These are phyloP conservation scores for Trichosporon inkin DNA, from an alignment of 1,284 basidiomycete species.

Conservation along the genomic window DNA sequence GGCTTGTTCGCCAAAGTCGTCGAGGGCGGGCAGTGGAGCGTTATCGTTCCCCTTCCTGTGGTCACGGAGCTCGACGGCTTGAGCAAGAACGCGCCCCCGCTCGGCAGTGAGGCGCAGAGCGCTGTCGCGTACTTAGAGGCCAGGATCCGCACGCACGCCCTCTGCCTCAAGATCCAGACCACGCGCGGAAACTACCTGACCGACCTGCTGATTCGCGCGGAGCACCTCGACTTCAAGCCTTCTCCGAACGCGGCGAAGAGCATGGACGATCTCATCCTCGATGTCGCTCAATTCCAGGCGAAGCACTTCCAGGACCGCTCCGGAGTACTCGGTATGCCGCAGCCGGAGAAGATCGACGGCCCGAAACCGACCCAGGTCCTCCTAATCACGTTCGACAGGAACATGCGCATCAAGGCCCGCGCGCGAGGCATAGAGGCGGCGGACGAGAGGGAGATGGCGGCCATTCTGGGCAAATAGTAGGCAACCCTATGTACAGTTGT, in stretches of 20 bases:
- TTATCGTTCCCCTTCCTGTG: constrained; percentile 79
- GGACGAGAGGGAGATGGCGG: constrained; percentile 48
- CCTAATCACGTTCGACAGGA: constrained; percentile 84
- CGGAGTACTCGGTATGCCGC: constrained; percentile 57
- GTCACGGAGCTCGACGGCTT: constrained; percentile 79
- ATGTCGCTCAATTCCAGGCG: constrained; percentile 85
- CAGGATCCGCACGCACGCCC: constrained; percentile 68
- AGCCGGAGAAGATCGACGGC: constrained; percentile 6
- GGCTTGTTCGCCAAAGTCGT: constrained; percentile 68
- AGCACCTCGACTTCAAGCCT: constrained; percentile 68
- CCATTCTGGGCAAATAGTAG: constrained; percentile 33
- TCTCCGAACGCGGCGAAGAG: constrained; percentile 52
- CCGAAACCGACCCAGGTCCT: constrained; percentile 71
- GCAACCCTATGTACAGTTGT: too few species aligned
- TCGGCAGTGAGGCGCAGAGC: constrained; percentile 63
- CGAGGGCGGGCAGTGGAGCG: constrained; percentile 76
- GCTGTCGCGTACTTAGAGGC: constrained; percentile 71
- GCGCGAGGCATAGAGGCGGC: constrained; percentile 45
- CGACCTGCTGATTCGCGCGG: constrained; percentile 75
- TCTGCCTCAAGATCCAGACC: constrained; percentile 87
- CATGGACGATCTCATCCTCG: constrained; percentile 93
- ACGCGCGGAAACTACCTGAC: constrained; percentile 88
- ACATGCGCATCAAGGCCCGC: constrained; percentile 54
- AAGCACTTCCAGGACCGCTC: constrained; percentile 88
- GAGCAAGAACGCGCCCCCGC: constrained; percentile 60